Conservation (phyloP, 345 rosid genomes). For the Camelina hispida region DNA sequence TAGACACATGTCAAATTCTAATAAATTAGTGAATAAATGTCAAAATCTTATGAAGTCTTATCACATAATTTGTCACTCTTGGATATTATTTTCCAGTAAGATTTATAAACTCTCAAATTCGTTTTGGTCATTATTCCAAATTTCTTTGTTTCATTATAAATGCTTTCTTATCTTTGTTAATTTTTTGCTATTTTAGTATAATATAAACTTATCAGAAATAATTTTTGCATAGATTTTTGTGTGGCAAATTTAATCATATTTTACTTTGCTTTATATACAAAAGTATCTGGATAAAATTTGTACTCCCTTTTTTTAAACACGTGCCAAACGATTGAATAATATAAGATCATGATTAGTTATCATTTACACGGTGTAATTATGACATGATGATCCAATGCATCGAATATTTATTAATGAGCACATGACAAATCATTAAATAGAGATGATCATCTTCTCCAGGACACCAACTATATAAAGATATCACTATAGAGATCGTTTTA, state of each 20-base stretch:
- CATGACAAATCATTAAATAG: slow-evolving; percentile 15
- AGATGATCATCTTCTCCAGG: background rate
- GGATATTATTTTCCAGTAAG: background rate
- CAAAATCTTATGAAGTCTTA: background rate
- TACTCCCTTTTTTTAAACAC: background rate
- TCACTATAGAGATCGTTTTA: background rate
- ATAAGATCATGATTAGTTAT: slow-evolving; percentile 10
- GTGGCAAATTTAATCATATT: background rate
- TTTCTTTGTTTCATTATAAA: too few species aligned
- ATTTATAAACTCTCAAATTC: background rate
- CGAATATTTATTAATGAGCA: background rate
- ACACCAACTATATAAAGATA: background rate
- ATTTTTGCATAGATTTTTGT: background rate
- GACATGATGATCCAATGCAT: slow-evolving; percentile 9
- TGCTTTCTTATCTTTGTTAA: background rate
- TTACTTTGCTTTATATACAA: background rate
- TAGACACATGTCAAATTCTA: background rate
- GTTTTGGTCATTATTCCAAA: background rate
- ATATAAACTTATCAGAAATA: background rate
- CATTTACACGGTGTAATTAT: background rate
- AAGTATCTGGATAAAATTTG: background rate
- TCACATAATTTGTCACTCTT: background rate
- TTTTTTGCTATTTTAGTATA: background rate
- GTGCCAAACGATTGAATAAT: background rate
- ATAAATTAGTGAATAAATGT: background rate